phyloP scores from a whole-genome alignment of 768 basidiomycete species.

The Tylopilus plumbeoviolaceoides region DNA sequence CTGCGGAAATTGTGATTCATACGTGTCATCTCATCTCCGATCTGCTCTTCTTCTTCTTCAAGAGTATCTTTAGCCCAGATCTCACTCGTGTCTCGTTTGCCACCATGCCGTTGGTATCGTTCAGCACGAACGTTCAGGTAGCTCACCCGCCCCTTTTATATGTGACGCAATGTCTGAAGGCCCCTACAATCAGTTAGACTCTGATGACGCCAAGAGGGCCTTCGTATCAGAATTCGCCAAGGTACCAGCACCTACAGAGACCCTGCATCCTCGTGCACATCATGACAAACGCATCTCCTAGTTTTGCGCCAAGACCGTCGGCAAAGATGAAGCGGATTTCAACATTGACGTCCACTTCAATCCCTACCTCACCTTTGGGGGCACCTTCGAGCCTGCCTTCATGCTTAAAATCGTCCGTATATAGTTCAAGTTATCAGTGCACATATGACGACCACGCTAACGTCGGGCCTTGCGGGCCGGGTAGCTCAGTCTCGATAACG shows the following conservation, averaged over 20 bases:
- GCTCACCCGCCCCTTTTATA: background rate
- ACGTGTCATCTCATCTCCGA: no score
- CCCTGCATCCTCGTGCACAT: background rate
- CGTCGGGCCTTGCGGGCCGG: no score
- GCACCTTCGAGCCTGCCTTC: conserved; percentile 65
- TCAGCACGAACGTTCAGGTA: conserved; percentile 40
- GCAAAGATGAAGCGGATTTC: conserved; percentile 54
- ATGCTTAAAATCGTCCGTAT: conserved; percentile 53
- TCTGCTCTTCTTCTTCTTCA: background rate
- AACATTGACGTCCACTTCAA: conserved; percentile 53
- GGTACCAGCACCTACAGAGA: conserved; percentile 29
- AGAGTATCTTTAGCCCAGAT: background rate
- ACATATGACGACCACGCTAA: background rate
- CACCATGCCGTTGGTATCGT: conserved; percentile 36
- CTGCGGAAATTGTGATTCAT: no score
- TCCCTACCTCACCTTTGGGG: conserved; percentile 56
- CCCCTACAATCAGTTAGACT: conserved; percentile 6
- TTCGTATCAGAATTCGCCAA: conserved; percentile 53
- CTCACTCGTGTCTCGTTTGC: background rate
- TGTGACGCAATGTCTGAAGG: background rate
- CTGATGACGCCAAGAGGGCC: conserved; percentile 29
- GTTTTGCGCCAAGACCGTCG: conserved; percentile 50
- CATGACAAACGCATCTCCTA: conserved; percentile 17
- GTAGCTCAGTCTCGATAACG: conserved; percentile 56
- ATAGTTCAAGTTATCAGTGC: background rate